phyloP scores from a whole-genome alignment of 805 yeast species.

The Ogataea degrootiae region DNA sequence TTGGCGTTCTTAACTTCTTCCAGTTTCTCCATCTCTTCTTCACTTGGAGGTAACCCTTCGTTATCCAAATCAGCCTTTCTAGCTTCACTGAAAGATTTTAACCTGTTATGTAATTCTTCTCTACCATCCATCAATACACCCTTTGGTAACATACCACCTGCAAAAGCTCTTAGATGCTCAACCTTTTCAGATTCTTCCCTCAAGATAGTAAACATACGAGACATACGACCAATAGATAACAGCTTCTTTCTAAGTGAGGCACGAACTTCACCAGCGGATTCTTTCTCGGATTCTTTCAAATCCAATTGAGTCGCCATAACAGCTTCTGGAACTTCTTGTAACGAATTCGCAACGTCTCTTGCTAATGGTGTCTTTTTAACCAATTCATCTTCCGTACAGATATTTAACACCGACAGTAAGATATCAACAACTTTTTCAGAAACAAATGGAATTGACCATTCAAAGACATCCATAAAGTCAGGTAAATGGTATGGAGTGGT shows the following conservation, averaged over 20 bases:
- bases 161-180: constrained; percentile 64
- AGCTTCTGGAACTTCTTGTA: constrained; percentile 21
- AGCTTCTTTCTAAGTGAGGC: constrained; percentile 69
- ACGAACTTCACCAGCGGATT: constrained; percentile 11
- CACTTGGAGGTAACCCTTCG: constrained; percentile 84
- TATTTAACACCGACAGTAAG: constrained; percentile 81
- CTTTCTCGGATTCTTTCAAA: not conserved
- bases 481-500: constrained; percentile 97
- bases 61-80: constrained; percentile 71
- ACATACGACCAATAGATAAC: constrained; percentile 86
- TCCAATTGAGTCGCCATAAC: not conserved
- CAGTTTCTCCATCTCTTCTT: constrained; percentile 46
- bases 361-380: constrained; percentile 61
- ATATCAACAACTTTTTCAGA: constrained; percentile 94
- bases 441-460: constrained; percentile 96
- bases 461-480: constrained; percentile 93
- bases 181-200: constrained; percentile 87
- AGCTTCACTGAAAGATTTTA: constrained; percentile 78
- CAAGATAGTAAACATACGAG: constrained; percentile 84
- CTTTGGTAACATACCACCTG: constrained; percentile 78
- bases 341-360: constrained; percentile 32
- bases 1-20: constrained; percentile 44
- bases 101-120: constrained; percentile 67
- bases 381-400: constrained; percentile 90
- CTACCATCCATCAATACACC: constrained; percentile 82